A percentile compares a stretch with the other conserved stretches of the same genome.
phyloP scores from a whole-genome alignment of 2,329 filamentous ascomycete genomes.

The Periconia sp. region DNA sequence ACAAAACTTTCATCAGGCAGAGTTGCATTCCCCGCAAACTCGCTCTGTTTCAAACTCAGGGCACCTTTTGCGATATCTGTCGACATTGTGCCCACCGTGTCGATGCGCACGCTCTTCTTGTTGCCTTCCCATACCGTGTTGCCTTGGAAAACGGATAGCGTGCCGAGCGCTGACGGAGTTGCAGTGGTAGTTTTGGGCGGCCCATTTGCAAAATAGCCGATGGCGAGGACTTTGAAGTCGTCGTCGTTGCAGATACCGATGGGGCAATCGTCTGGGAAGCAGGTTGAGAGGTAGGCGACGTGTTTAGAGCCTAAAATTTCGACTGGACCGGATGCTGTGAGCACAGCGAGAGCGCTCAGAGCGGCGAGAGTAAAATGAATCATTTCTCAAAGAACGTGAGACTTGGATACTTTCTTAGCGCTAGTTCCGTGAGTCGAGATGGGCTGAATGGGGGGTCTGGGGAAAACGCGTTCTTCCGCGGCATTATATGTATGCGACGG shows the following conservation, averaged over 20 bases:
- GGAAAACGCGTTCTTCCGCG: not conserved
- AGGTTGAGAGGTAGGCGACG: constrained; percentile 18
- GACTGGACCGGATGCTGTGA: constrained; percentile 3
- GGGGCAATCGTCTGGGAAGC: constrained; percentile 14
- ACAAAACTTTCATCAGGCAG: constrained; percentile 14
- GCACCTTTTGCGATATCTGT: constrained; percentile 11
- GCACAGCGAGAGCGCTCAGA: constrained; percentile 3
- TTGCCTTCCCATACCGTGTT: constrained; percentile 14
- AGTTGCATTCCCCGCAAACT: constrained; percentile 16
- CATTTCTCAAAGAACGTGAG: not conserved
- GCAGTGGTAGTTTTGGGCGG: not conserved
- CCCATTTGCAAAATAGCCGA: constrained; percentile 8
- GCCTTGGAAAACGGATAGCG: not conserved
- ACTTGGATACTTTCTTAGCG: too few species aligned
- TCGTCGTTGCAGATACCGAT: constrained; percentile 15
- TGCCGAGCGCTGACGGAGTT: not conserved
- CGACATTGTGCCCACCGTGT: constrained; percentile 13
- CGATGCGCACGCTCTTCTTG: constrained; percentile 10
- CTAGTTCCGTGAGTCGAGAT: too few species aligned
- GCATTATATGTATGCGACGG: not conserved
- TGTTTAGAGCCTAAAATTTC: constrained; percentile 17
- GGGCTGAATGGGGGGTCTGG: too few species aligned
- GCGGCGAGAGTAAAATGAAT: constrained; percentile 2
- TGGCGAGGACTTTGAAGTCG: constrained; percentile 11
- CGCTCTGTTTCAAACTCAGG: constrained; percentile 10